These are phyloP conservation scores for Monosporozyma aerobia DNA, from an alignment of 805 yeast genomes.

Conservation along the genomic window DNA sequence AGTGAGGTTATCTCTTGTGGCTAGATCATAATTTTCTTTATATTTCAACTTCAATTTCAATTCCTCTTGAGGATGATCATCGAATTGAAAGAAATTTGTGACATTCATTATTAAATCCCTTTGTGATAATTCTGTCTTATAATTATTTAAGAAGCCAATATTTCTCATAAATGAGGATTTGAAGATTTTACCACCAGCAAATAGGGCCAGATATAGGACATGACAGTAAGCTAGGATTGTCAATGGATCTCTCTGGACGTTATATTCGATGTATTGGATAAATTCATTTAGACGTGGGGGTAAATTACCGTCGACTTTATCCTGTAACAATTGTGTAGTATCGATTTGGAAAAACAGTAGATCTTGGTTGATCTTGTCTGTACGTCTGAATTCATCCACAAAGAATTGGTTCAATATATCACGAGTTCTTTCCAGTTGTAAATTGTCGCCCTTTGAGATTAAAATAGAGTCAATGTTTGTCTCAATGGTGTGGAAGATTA, in stretches of 20 bases:
- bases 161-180: conserved; percentile 57
- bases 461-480: conserved; percentile 26
- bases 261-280: conserved; percentile 47
- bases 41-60: conserved; percentile 53
- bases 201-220: conserved; percentile 73
- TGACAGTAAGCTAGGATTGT: conserved; percentile 72
- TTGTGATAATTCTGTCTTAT: conserved; percentile 14
- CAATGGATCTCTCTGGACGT: conserved; percentile 55
- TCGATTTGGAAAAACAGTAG: conserved; percentile 46
- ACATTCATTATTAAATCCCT: conserved; percentile 37
- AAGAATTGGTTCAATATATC: conserved; percentile 50
- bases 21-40: conserved; percentile 69
- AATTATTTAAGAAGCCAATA: conserved; percentile 66
- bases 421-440: conserved; percentile 38
- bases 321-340: conserved; percentile 5
- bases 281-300: conserved; percentile 50
- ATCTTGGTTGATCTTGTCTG: conserved; percentile 48
- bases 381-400: conserved; percentile 63
- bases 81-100: conserved; percentile 47
- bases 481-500: conserved; percentile 59
- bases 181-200: conserved; percentile 78
- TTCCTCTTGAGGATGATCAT: conserved; percentile 46
- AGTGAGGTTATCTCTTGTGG: conserved; percentile 59
- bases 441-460: conserved; percentile 39
- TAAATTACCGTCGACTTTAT: conserved; percentile 21